These are phyloP conservation scores for Schwanniomyces etchellsii DNA, from an alignment of 1,139 yeast species.

Conservation along the genomic window DNA sequence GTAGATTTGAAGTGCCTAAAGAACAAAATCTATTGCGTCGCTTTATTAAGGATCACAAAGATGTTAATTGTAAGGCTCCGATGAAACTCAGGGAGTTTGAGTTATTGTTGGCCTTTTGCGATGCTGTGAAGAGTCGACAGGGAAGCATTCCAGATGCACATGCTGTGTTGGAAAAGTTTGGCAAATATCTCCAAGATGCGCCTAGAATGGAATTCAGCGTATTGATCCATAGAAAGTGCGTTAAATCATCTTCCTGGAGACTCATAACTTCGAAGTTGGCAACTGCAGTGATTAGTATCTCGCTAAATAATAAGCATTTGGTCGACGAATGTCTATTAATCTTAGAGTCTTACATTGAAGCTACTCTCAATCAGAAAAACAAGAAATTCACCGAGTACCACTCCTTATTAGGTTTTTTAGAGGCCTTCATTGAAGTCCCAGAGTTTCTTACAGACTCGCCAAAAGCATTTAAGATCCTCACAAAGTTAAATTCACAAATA, in stretches of 20 bases:
- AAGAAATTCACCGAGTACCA: slow-evolving; percentile 33
- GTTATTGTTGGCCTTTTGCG: slow-evolving; percentile 61
- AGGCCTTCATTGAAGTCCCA: slow-evolving; percentile 34
- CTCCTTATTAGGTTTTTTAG: slow-evolving; percentile 41
- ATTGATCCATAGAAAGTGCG: slow-evolving; percentile 14
- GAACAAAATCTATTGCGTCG: background rate
- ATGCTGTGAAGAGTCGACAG: slow-evolving; percentile 38
- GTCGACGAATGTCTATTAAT: slow-evolving; percentile 23
- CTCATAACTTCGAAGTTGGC: slow-evolving; percentile 31
- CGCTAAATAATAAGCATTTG: slow-evolving; percentile 22
- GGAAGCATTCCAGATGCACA: slow-evolving; percentile 43
- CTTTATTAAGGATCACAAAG: slow-evolving; percentile 21
- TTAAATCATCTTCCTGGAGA: slow-evolving; percentile 35
- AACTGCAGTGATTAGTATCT: slow-evolving; percentile 31
- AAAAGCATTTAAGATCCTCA: slow-evolving; percentile 20
- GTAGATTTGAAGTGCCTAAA: background rate
- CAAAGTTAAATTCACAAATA: slow-evolving; percentile 26
- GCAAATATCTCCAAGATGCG: slow-evolving; percentile 54
- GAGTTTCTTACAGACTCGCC: slow-evolving; percentile 24
- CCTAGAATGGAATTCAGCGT: slow-evolving; percentile 43
- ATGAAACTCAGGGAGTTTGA: slow-evolving; percentile 68
- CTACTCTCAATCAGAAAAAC: slow-evolving; percentile 17
- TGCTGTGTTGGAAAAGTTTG: slow-evolving; percentile 46
- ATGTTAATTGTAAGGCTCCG: too few relatives aligned
- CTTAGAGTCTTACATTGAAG: slow-evolving; percentile 21